Evolutionary conservation across 441 rosid genomes (phyloP), one percentile per base, ranked within the genome.

Genomic region (Pelargonium myrrhifolium): DNA sequence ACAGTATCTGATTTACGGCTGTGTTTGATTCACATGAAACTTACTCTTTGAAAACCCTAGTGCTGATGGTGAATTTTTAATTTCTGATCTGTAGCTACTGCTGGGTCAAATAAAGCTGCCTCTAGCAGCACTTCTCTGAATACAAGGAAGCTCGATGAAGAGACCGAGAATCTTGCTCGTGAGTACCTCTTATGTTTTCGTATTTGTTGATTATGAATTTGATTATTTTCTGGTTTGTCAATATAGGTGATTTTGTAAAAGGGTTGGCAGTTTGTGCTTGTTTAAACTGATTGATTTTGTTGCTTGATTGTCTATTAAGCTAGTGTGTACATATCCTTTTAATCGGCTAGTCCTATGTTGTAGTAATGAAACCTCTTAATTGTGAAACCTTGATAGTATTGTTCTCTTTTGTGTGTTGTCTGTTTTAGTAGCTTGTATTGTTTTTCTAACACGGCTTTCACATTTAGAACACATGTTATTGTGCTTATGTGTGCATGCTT

Each of bases 121-220:
- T 89, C 98, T 4, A 89, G 96, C 71, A 71, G 96, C 76, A 92
- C 96, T 67, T 74, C 94, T 66, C 71, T 47, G 53, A 47, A 47
- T 47, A 47, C 53, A 14, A 47, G 53, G 53, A 47, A 47, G 53
- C 53, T 47, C 17, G 53, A 47, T 47, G 53, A 47, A 0, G 53
- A 92, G 65, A 85, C 96, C 12, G 96, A 92, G 83, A 92, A 86
- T 72, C 84, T 92, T 62, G 9, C 93, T 69, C 98, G 98, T 92
- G 78, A 86, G 98, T 82, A 28, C 2, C 42, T 18, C 20, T 31
- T 55, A 12, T 37, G 22, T 5, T 10, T 17, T 56, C n/a, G 2
- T 17, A 24, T 10, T 18, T 37, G 5, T 45, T 39, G 24, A 0
- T 67, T 17, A 21, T 64, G 26, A 24, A 24, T 24, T 24, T 24